A percentile compares a stretch with the other conserved stretches of the same genome.
phyloP scores from a whole-genome alignment of 192 early-diverging fungal species.

The Linnemannia elongata region DNA sequence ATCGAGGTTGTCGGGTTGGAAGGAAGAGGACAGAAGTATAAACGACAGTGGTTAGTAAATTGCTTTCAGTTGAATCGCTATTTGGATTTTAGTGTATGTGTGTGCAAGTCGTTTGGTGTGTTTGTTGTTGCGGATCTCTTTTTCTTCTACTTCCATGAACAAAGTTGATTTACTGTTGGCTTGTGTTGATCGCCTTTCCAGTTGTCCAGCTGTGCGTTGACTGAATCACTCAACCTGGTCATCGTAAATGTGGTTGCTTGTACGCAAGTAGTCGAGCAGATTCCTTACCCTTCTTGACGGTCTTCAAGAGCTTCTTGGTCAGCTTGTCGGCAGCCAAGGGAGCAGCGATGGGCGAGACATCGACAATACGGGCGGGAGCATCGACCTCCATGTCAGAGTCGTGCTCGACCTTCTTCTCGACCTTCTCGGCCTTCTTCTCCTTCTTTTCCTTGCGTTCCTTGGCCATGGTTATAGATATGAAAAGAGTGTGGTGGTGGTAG shows the following conservation, averaged over 20 bases:
- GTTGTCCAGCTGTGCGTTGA: background rate
- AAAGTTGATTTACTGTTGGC: background rate
- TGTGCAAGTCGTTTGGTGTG: background rate
- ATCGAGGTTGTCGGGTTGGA: background rate
- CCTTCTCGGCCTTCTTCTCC: slow-evolving; percentile 53
- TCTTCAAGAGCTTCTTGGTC: slow-evolving; percentile 88
- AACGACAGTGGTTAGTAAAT: background rate
- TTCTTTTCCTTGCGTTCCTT: slow-evolving; percentile 70
- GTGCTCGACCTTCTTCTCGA: slow-evolving; percentile 53
- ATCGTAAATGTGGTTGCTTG: background rate
- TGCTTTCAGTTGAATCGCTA: background rate
- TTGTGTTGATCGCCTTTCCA: background rate
- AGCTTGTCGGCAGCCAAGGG: slow-evolving; percentile 89
- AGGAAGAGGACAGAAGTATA: background rate
- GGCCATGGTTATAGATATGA: slow-evolving; percentile 21
- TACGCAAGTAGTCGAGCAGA: background rate
- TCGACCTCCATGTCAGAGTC: slow-evolving; percentile 65
- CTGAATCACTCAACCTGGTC: background rate
- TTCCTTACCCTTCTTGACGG: slow-evolving; percentile 87
- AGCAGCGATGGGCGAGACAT: slow-evolving; percentile 78
- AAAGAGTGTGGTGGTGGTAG: slow-evolving; percentile 15
- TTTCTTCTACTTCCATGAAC: background rate
- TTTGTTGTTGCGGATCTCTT: background rate
- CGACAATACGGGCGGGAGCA: slow-evolving; percentile 64
- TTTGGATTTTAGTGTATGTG: background rate